A percentile compares a stretch with the other conserved stretches of the same genome.
Conservation (phyloP, 108 stramenopile species). For the Conticribra guillardii region DNA sequence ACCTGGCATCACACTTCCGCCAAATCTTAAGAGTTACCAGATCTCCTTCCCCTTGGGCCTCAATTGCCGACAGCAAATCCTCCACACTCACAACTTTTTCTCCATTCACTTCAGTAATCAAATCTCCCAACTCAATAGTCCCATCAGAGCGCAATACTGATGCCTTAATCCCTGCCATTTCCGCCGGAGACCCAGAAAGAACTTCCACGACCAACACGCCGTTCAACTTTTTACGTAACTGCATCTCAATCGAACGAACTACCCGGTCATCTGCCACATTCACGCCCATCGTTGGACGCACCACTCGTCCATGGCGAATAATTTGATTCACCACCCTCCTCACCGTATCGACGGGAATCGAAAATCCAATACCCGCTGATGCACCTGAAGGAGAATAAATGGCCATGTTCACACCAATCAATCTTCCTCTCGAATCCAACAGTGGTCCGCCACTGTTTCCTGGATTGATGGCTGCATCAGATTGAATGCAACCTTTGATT, state of each 20-base stretch:
- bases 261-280: conserved; percentile 69
- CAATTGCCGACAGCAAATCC: conserved; percentile 64
- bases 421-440: conserved; percentile 67
- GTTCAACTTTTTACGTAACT: conserved; percentile 53
- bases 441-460: conserved; percentile 69
- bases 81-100: conserved; percentile 61
- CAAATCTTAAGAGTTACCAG: conserved; percentile 24
- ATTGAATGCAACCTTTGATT: conserved; percentile 80
- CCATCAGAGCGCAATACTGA: conserved; percentile 51
- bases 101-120: conserved; percentile 64
- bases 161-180: conserved; percentile 48
- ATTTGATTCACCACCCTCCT: conserved; percentile 77
- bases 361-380: conserved; percentile 79
- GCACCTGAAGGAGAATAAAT: conserved; percentile 75
- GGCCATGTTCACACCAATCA: conserved; percentile 86
- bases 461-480: conserved; percentile 86
- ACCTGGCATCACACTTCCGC: conserved; percentile 26
- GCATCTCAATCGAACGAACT: conserved; percentile 50
- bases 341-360: conserved; percentile 86
- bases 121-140: conserved; percentile 60
- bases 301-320: conserved; percentile 75
- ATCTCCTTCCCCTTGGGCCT: conserved; percentile 24
- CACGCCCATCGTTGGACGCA: conserved; percentile 85
- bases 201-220: conserved; percentile 73
- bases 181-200: conserved; percentile 56